A percentile compares a stretch with the other conserved stretches of the same genome.
Conservation (phyloP, 495 filamentous ascomycete species). For the Aspergillus wentii region DNA sequence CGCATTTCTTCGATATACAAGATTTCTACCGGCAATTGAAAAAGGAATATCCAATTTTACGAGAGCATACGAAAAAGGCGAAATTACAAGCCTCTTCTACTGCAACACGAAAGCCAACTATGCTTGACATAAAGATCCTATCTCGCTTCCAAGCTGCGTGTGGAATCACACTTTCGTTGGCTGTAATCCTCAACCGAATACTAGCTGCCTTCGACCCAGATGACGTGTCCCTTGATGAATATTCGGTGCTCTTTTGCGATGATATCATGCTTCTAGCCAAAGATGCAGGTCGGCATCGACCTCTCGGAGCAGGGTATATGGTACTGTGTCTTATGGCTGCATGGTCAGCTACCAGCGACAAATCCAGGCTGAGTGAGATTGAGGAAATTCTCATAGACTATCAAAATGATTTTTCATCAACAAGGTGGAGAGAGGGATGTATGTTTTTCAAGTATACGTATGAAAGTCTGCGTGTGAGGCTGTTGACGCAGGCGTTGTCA, state of each 20-base stretch:
- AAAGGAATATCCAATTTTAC: conserved; percentile 10
- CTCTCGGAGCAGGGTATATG: conserved; percentile 17
- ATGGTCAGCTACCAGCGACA: conserved; percentile 12
- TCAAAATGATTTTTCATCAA: conserved; percentile 10
- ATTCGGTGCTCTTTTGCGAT: conserved; percentile 13
- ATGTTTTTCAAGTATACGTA: too few species aligned
- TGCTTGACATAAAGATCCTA: too few species aligned
- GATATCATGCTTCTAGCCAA: conserved; percentile 15
- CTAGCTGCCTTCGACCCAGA: conserved; percentile 18
- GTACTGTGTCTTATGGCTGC: conserved; percentile 13
- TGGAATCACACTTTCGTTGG: conserved; percentile 15
- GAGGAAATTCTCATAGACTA: conserved; percentile 9
- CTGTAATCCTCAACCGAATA: conserved; percentile 25
- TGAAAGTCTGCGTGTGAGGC: too few species aligned
- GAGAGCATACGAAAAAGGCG: too few species aligned
- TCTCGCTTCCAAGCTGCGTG: conserved; percentile 19
- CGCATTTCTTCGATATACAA: conserved; percentile 16
- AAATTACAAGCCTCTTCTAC: conserved; percentile 7
- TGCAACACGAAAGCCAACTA: not conserved
- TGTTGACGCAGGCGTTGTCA: too few species aligned
- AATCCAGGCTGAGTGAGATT: conserved; percentile 2
- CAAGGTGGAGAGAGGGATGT: too few species aligned
- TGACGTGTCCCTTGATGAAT: conserved; percentile 6
- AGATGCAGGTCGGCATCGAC: conserved; percentile 11
- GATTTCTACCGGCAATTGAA: conserved; percentile 12